These are phyloP conservation scores for Tephrocybe sp. DNA, from an alignment of 768 basidiomycete species.

Conservation along the genomic window DNA sequence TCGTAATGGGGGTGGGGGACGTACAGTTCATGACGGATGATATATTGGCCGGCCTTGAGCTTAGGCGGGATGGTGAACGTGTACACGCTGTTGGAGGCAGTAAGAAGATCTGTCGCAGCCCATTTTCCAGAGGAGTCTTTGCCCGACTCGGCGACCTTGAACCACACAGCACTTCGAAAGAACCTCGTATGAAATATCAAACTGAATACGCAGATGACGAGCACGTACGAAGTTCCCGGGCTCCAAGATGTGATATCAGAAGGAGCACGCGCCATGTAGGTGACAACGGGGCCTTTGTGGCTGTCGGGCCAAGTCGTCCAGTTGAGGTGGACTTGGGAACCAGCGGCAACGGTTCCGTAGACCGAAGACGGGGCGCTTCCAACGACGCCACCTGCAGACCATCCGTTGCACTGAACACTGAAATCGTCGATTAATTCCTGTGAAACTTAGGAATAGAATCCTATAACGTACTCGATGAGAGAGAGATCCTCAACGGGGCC, in stretches of 20 bases:
- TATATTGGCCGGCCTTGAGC: conserved; percentile 45
- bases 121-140: conserved; percentile 42
- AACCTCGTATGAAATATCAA: not conserved
- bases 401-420: conserved; percentile 35
- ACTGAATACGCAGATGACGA: not conserved
- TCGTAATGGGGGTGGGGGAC: not conserved
- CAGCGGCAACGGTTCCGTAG: conserved; percentile 39
- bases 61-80: conserved; percentile 46
- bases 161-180: conserved; percentile 44
- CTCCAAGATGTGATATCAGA: conserved; percentile 41
- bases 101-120: conserved; percentile 41
- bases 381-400: conserved; percentile 21
- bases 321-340: conserved; percentile 35
- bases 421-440: not conserved
- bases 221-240: conserved; percentile 33
- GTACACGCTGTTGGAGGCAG: conserved; percentile 38
- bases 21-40: conserved; percentile 47
- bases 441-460: not conserved
- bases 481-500: conserved; percentile 37
- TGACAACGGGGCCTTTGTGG: conserved; percentile 43
- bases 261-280: conserved; percentile 46
- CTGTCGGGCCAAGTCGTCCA: conserved; percentile 40
- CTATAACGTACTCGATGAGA: conserved; percentile 28
- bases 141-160: conserved; percentile 47
- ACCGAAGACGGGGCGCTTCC: conserved; percentile 39